A percentile compares a stretch with the other conserved stretches of the same genome.
Evolutionary conservation across 768 basidiomycete species (phyloP).

Genomic region (Hemileccinum rubropunctum): DNA sequence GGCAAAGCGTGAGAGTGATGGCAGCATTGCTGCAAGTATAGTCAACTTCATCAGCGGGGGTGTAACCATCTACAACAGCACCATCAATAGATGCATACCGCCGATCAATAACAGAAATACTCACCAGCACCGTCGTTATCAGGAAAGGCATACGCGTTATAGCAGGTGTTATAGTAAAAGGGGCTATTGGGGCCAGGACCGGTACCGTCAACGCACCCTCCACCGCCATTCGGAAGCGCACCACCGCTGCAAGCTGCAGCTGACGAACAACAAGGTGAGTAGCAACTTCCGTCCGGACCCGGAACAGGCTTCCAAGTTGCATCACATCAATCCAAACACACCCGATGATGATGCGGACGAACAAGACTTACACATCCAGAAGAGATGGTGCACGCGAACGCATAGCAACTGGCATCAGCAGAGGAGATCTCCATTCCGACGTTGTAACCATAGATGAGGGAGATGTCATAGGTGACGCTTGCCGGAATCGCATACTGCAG

Average conservation of each 20-base stretch:
- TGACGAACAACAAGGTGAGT: slow-evolving; percentile 21
- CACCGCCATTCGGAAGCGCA: slow-evolving; percentile 12
- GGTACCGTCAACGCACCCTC: slow-evolving; percentile 11
- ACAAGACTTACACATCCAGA: slow-evolving; percentile 16
- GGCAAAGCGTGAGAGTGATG: slow-evolving; percentile 22
- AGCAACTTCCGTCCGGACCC: slow-evolving; percentile 18
- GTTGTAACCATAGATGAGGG: slow-evolving; percentile 23
- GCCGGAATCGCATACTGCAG: slow-evolving; percentile 5
- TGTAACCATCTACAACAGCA: slow-evolving; percentile 7
- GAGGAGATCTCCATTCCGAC: slow-evolving; percentile 22
- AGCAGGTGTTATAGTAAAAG: slow-evolving; percentile 18
- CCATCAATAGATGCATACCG: background rate
- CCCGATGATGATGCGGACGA: background rate
- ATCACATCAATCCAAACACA: background rate
- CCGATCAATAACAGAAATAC: background rate
- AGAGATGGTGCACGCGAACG: slow-evolving; percentile 17
- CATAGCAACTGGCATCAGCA: slow-evolving; percentile 11
- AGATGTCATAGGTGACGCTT: slow-evolving; percentile 21
- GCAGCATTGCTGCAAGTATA: slow-evolving; percentile 19
- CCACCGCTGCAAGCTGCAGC: slow-evolving; percentile 12
- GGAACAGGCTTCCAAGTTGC: slow-evolving; percentile 10
- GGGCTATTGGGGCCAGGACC: slow-evolving; percentile 17
- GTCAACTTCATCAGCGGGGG: slow-evolving; percentile 20
- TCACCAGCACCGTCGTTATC: slow-evolving; percentile 20
- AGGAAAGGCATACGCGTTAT: slow-evolving; percentile 21